Percentiles rank a stretch among this genome's conserved stretches.
These are phyloP conservation scores for Trametes villosa DNA, from an alignment of 768 basidiomycete species.

Conservation along the genomic window DNA sequence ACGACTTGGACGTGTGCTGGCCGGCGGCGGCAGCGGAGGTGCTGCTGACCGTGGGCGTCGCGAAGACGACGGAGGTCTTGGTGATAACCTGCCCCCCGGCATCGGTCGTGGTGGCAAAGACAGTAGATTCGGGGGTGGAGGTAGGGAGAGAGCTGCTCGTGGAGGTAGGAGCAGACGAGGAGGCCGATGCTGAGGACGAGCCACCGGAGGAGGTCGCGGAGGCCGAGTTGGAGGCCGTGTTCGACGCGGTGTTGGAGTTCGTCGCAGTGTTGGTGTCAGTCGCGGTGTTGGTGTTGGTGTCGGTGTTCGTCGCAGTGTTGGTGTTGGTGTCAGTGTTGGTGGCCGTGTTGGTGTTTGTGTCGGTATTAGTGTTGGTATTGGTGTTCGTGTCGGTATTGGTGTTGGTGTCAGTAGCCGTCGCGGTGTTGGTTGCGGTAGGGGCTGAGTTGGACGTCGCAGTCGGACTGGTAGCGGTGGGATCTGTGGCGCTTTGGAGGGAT, in stretches of 20 bases:
- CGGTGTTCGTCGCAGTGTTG: not conserved
- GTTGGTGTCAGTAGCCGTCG: not conserved
- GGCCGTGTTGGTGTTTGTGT: not conserved
- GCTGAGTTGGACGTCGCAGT: not conserved
- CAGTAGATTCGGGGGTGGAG: not conserved
- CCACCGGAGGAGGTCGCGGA: not conserved
- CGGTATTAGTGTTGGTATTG: not conserved
- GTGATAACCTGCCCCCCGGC: slow-evolving; percentile 18
- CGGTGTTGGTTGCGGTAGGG: not conserved
- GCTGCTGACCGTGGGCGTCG: slow-evolving; percentile 6
- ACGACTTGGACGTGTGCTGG: slow-evolving; percentile 17
- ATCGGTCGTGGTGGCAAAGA: not conserved
- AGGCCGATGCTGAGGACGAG: not conserved
- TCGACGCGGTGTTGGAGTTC: not conserved
- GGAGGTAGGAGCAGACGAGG: not conserved
- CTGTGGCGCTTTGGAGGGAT: no score
- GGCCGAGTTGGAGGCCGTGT: not conserved
- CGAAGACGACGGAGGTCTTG: slow-evolving; percentile 20
- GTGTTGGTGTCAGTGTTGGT: slow-evolving; percentile 1
- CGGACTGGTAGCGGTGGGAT: not conserved
- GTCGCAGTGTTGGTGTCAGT: slow-evolving; percentile 1
- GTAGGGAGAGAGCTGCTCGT: not conserved
- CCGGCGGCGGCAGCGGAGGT: not conserved
- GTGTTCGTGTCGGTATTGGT: not conserved
- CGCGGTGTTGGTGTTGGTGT: slow-evolving; percentile 3